Percentiles rank a stretch among this genome's conserved stretches.
Evolutionary conservation across 1,284 basidiomycete species (phyloP).

Genomic region (Cryptococcus amylolentus): DNA sequence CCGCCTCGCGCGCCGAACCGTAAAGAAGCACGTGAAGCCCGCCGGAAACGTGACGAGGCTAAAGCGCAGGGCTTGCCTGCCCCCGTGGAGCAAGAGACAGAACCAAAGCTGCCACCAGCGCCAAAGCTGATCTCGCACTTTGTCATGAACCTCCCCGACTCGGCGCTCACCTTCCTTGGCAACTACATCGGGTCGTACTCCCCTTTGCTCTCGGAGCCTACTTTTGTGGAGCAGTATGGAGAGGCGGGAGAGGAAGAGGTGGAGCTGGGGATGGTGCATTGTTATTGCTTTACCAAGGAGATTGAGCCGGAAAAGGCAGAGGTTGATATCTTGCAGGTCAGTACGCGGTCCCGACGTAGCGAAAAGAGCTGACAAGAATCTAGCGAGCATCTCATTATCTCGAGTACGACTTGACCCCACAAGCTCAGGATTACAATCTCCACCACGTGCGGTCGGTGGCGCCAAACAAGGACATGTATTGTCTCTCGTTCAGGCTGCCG

Average conservation of each 20-base stretch:
- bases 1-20: background rate
- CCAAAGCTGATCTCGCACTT: conserved; percentile 70
- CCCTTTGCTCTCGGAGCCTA: conserved; percentile 31
- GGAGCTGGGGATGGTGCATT: conserved; percentile 86
- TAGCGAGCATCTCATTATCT: conserved; percentile 73
- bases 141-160: conserved; percentile 95
- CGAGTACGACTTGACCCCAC: conserved; percentile 57
- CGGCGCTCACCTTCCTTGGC: conserved; percentile 84
- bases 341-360: conserved; percentile 29
- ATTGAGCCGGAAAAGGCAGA: conserved; percentile 65
- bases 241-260: conserved; percentile 18
- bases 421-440: conserved; percentile 55
- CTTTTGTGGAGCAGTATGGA: conserved; percentile 21
- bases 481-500: conserved; percentile 86
- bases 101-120: conserved; percentile 3
- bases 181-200: conserved; percentile 70
- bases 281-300: conserved; percentile 93
- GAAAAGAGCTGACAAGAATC: background rate
- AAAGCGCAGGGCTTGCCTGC: background rate
- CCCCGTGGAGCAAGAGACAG: conserved; percentile 4
- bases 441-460: conserved; percentile 89
- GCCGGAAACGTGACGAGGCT: conserved; percentile 14
- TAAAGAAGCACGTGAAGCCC: conserved; percentile 25
- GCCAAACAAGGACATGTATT: conserved; percentile 98
- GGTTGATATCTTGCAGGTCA: conserved; percentile 72